These are phyloP conservation scores for Yarrowia hollandica DNA, from an alignment of 805 yeast species.

Conservation along the genomic window DNA sequence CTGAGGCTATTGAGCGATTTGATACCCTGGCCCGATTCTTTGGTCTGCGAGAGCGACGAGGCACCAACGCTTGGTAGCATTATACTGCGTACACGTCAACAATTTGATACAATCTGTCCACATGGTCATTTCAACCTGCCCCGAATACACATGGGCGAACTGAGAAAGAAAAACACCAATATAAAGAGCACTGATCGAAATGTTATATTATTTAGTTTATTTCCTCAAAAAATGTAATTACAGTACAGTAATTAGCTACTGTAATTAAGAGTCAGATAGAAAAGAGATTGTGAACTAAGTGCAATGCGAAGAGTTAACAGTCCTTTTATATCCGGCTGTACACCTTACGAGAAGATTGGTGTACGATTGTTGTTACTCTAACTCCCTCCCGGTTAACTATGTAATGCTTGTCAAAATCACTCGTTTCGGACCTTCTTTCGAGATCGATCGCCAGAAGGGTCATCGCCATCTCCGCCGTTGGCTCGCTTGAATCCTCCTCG, in stretches of 20 bases:
- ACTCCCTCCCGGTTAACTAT: background rate
- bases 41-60: conserved; percentile 61
- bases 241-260: no score
- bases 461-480: conserved; percentile 1
- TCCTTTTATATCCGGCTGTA: no score
- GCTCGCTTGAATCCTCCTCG: conserved; percentile 19
- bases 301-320: no score
- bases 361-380: no score
- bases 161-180: background rate
- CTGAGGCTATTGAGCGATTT: conserved; percentile 54
- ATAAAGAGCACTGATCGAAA: background rate
- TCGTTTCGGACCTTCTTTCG: conserved; percentile 24
- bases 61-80: conserved; percentile 51
- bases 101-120: no score
- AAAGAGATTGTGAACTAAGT: no score
- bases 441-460: conserved; percentile 1
- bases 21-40: conserved; percentile 67
- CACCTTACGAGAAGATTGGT: no score
- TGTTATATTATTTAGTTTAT: background rate
- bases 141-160: no score
- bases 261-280: no score
- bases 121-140: no score
- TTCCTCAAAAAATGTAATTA: background rate
- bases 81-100: conserved; percentile 6
- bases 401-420: background rate